Evolutionary conservation across 2,329 filamentous ascomycete species (phyloP).

Genomic region (Alternaria sp.): DNA sequence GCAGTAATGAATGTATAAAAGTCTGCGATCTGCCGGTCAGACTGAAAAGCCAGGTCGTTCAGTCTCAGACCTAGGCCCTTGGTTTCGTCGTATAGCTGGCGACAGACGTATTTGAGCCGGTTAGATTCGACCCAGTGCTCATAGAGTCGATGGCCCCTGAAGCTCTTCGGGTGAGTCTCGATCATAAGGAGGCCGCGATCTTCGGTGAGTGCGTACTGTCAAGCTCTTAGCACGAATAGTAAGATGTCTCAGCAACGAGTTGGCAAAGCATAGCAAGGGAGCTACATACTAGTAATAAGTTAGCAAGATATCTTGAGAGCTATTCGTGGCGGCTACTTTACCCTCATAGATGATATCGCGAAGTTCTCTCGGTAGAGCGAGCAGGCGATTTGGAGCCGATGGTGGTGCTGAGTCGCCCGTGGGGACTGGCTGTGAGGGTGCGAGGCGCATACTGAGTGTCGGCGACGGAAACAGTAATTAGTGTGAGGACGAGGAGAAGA

Average conservation of each 20-base stretch:
- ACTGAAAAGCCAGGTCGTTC: background rate
- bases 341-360: background rate
- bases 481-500: background rate
- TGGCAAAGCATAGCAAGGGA: too few species aligned
- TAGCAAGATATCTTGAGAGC: too few species aligned
- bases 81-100: background rate
- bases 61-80: background rate
- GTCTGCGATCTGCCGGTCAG: background rate
- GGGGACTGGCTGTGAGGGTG: background rate
- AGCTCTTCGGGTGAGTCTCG: background rate
- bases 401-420: background rate
- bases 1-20: background rate
- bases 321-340: too few species aligned
- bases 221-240: too few species aligned
- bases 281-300: too few species aligned
- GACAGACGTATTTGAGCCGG: background rate
- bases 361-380: background rate
- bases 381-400: background rate
- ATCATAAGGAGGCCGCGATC: fast-evolving
- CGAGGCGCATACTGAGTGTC: background rate
- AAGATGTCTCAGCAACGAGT: too few species aligned
- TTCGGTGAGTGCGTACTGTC: background rate
- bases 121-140: background rate
- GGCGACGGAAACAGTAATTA: background rate
- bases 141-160: too few species aligned